phyloP scores from a whole-genome alignment of 2,329 filamentous ascomycete species.

The Trichoderma lentiforme region DNA sequence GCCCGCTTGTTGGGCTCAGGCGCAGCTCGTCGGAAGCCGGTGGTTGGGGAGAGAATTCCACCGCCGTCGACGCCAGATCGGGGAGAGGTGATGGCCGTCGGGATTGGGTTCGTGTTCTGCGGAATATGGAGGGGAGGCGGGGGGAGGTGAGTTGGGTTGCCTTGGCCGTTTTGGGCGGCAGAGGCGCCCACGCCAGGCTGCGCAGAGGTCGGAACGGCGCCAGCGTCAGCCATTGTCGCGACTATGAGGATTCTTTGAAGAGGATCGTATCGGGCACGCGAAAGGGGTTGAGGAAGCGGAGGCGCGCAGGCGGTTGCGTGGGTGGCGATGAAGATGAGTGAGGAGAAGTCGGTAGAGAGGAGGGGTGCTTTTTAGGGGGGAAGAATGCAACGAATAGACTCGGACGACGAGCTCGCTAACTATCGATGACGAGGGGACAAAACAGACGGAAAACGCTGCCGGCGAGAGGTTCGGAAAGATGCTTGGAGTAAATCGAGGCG shows the following conservation, averaged over 20 bases:
- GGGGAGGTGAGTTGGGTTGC: constrained; percentile 74
- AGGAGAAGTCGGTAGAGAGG: constrained; percentile 18
- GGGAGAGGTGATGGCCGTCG: constrained; percentile 85
- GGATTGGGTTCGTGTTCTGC: constrained; percentile 93
- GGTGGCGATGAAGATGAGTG: constrained; percentile 1
- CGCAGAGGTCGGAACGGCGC: constrained; percentile 57
- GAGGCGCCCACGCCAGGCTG: constrained; percentile 64
- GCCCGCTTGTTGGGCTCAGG: constrained; percentile 98
- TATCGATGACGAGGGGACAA: neutral
- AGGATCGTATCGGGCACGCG: constrained; percentile 3
- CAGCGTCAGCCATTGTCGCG: constrained; percentile 72
- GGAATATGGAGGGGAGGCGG: constrained; percentile 91
- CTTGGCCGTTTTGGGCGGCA: constrained; percentile 68
- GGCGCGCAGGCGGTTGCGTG: constrained; percentile 15
- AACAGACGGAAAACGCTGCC: neutral
- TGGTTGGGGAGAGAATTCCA: constrained; percentile 79
- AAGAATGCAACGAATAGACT: constrained; percentile 3
- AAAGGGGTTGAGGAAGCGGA: neutral
- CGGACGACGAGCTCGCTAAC: constrained; percentile 11
- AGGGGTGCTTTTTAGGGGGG: constrained; percentile 9
- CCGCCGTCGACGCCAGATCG: constrained; percentile 65
- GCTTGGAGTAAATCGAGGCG: neutral
- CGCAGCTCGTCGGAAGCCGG: constrained; percentile 82
- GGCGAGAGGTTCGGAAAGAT: neutral
- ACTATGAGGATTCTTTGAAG: neutral